Evolutionary conservation across 306 rosid genomes (phyloP).

Genomic region (Castanospermum australe): DNA sequence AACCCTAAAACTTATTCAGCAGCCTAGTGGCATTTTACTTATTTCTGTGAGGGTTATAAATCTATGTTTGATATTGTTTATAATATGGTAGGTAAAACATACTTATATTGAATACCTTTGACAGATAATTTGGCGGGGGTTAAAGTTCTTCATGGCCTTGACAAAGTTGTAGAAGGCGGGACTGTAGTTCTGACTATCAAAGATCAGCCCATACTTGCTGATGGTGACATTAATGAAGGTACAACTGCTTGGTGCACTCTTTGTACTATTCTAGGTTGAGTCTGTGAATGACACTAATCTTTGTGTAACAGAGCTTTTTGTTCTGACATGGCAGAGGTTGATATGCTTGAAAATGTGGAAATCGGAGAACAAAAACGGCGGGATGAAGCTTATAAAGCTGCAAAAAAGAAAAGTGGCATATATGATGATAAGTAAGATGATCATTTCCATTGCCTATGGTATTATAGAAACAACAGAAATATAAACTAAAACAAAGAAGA

Average conservation of each 20-base stretch:
- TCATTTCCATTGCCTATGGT: background rate
- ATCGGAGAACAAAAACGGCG: slow-evolving; percentile 89
- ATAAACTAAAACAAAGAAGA: background rate
- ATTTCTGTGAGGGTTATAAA: background rate
- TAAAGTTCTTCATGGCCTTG: slow-evolving; percentile 95
- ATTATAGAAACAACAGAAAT: background rate
- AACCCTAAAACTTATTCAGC: background rate
- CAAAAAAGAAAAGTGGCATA: slow-evolving; percentile 79
- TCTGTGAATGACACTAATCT: slow-evolving; percentile 25
- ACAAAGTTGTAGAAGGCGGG: slow-evolving; percentile 92
- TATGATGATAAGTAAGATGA: slow-evolving; percentile 82
- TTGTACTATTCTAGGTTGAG: slow-evolving; percentile 20
- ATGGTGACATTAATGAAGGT: slow-evolving; percentile 89
- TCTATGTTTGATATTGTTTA: slow-evolving; percentile 18
- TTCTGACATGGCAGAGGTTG: slow-evolving; percentile 64
- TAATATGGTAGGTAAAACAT: slow-evolving; percentile 23
- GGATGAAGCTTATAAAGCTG: slow-evolving; percentile 85
- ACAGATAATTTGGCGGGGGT: slow-evolving; percentile 78
- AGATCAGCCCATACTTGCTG: slow-evolving; percentile 88
- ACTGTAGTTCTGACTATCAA: slow-evolving; percentile 92
- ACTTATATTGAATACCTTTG: slow-evolving; percentile 16
- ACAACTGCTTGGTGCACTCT: slow-evolving; percentile 24
- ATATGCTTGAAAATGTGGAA: slow-evolving; percentile 95
- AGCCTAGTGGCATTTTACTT: background rate
- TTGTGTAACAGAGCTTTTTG: slow-evolving; percentile 34